Percentiles rank a stretch among this genome's conserved stretches.
Conservation (phyloP, 345 rosid species). For the Alliaria petiolata region DNA sequence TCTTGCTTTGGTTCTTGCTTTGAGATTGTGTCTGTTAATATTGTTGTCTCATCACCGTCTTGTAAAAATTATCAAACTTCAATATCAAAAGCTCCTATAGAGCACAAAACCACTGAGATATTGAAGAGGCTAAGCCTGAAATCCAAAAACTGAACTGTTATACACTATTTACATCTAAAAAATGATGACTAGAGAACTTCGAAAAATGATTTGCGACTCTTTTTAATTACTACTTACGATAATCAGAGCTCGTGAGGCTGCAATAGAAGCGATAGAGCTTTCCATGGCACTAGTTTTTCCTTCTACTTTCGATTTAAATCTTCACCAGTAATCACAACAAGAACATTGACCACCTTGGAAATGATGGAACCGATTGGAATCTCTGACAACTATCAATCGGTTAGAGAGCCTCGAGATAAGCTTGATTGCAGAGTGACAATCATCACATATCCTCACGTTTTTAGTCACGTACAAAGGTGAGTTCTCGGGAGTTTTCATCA, state of each 20-base stretch:
- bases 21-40: slow-evolving; percentile 18
- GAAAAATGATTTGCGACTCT: no score
- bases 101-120: no score
- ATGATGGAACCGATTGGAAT: slow-evolving; percentile 76
- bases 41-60: background rate
- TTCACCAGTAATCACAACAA: slow-evolving; percentile 51
- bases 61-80: slow-evolving; percentile 5
- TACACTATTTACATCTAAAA: slow-evolving; percentile 3
- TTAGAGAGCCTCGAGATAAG: slow-evolving; percentile 56
- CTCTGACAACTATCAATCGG: slow-evolving; percentile 66
- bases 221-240: no score
- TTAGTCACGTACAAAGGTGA: slow-evolving; percentile 61
- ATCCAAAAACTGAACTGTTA: background rate
- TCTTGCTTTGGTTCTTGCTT: no score
- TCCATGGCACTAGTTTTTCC: no score
- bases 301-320: background rate
- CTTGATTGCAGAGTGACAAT: slow-evolving; percentile 80
- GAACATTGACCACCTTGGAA: slow-evolving; percentile 66
- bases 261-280: no score
- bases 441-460: slow-evolving; percentile 80
- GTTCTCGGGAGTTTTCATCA: slow-evolving; percentile 55
- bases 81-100: slow-evolving; percentile 2
- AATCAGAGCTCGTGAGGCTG: no score
- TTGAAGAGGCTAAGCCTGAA: no score
- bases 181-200: no score